Evolutionary conservation across 306 rosid genomes (phyloP), one percentile per base, ranked within the genome.

Genomic region (Erythrophleum fordii): DNA sequence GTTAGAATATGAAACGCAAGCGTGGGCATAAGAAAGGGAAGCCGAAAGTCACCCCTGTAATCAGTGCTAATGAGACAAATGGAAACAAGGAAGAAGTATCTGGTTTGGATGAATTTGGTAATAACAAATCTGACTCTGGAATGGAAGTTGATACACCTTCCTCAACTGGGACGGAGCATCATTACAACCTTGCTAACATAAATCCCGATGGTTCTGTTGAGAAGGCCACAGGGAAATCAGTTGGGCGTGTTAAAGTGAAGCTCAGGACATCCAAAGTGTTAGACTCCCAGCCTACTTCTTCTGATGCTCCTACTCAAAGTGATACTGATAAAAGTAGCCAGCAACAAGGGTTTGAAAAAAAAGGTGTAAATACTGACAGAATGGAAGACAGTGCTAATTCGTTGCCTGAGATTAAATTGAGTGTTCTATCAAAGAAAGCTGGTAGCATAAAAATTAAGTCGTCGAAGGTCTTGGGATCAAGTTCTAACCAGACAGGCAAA

Each of bases 211-310:
- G 91, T 52, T 90, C 91, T 11, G 45, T 90, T 35, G 85, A 80
- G 28, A 94, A 88, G 81, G 84, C 84, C 0, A 73, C 51, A 7
- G 89, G 77, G 55, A 92, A 91, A 65, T 84, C 92, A 0, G 85
- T 90, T 69, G 99, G 98, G 12, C 90, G 91, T 66, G 96, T 95
- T 61, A 95, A 93, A 83, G 99, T 95, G 58, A 95, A 93, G 91
- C 94, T 95, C 45, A 89, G 39, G 85, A 89, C 92, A 10, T 77
- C 94, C 3, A 93, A 88, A 77, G 48, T 75, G 46, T 68, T 89
- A 84, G 99, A 90, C 49, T 82, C 95, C 49, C 95, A 92, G 59
- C 88, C 84, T 20, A 86, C 89, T 53, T 88, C 94, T 56, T 91
- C 95, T 0, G 97, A 94, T 83, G 94, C 89, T 60, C 92, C 84